These are phyloP conservation scores for Fomitopsis schrenkii DNA, from an alignment of 1,284 basidiomycete species.

Conservation along the genomic window DNA sequence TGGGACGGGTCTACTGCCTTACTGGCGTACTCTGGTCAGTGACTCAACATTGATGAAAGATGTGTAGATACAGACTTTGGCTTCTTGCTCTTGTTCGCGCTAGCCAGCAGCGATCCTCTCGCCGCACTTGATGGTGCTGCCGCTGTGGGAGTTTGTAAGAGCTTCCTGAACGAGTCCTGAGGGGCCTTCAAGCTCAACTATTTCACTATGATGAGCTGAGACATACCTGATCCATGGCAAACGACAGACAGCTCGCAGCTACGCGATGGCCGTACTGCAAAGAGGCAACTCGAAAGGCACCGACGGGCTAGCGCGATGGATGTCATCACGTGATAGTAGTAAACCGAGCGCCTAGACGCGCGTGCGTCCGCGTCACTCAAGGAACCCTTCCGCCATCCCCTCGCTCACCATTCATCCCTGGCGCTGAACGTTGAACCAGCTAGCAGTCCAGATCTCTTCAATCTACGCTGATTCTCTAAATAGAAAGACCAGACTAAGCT, in stretches of 20 bases:
- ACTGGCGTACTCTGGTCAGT: slow-evolving; percentile 4
- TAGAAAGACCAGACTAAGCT: too few species aligned
- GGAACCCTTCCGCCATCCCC: too few species aligned
- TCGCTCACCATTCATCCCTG: too few species aligned
- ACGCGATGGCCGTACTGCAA: background rate
- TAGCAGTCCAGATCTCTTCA: too few species aligned
- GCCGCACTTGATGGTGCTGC: background rate
- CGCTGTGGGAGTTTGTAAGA: background rate
- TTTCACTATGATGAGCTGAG: too few species aligned
- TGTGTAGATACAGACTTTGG: background rate
- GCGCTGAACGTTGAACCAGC: too few species aligned
- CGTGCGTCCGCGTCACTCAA: too few species aligned
- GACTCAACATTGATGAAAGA: too few species aligned
- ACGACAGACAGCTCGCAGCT: background rate
- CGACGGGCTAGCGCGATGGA: too few species aligned
- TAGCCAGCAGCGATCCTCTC: background rate
- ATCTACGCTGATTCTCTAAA: too few species aligned
- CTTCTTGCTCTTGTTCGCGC: background rate
- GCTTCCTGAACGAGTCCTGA: background rate
- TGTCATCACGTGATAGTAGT: background rate
- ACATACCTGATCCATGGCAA: slow-evolving; percentile 16
- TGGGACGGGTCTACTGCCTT: slow-evolving; percentile 23
- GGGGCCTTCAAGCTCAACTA: background rate
- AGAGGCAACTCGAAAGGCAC: too few species aligned
- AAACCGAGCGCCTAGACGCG: background rate